Evolutionary conservation across 2,329 filamentous ascomycete species (phyloP).

Genomic region (Boeremia lycopersici): DNA sequence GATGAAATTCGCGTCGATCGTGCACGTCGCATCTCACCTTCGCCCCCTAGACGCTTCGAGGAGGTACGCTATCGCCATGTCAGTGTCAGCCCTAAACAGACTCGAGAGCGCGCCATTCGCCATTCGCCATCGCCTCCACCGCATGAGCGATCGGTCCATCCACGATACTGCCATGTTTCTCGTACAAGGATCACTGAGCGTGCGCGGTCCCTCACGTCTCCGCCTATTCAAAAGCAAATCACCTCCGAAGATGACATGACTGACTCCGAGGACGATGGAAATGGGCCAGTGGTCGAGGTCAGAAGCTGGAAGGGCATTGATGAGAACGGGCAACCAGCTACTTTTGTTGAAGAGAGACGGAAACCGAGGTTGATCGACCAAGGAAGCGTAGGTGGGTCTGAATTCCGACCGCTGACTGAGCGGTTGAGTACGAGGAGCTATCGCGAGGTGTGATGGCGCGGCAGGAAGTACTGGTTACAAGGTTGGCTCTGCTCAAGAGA

Average conservation of each 20-base stretch:
- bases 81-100: slow-evolving; percentile 18
- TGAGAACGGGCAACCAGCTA: slow-evolving; percentile 36
- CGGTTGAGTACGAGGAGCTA: slow-evolving; percentile 8
- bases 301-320: slow-evolving; percentile 37
- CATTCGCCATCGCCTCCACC: slow-evolving; percentile 12
- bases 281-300: slow-evolving; percentile 23
- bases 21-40: slow-evolving; percentile 24
- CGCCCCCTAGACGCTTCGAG: slow-evolving; percentile 17
- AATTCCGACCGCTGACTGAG: slow-evolving; percentile 13
- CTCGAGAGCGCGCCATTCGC: slow-evolving; percentile 5
- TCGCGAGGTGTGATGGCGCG: slow-evolving; percentile 5
- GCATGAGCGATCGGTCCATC: slow-evolving; percentile 4
- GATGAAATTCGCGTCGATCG: slow-evolving; percentile 28
- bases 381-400: slow-evolving; percentile 4
- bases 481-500: not conserved
- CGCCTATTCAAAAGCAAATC: slow-evolving; percentile 16
- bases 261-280: slow-evolving; percentile 32
- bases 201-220: slow-evolving; percentile 14
- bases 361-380: slow-evolving; percentile 7
- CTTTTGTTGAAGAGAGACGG: slow-evolving; percentile 34
- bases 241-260: slow-evolving; percentile 31
- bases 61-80: slow-evolving; percentile 21
- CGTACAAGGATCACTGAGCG: slow-evolving; percentile 10
- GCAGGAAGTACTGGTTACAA: not conserved
- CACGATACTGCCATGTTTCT: slow-evolving; percentile 24